Conservation (phyloP, 2,329 filamentous ascomycete species). For the Aureobasidium sp. region DNA sequence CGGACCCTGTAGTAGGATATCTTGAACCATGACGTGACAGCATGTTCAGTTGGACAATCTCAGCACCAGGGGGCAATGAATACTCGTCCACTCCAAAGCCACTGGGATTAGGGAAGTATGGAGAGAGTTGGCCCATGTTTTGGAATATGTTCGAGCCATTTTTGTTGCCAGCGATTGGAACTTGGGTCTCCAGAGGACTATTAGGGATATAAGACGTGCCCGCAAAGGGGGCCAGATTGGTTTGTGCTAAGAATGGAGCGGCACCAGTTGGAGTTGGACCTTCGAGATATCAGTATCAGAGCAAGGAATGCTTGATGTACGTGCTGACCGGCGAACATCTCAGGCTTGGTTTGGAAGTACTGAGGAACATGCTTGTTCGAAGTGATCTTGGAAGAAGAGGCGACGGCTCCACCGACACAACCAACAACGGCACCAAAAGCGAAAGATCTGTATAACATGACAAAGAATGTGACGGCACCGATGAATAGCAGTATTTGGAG, state of each 20-base stretch:
- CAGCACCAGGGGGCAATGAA: conserved; percentile 55
- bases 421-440: conserved; percentile 20
- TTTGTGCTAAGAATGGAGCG: conserved; percentile 63
- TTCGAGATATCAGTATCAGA: conserved; percentile 11
- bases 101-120: conserved; percentile 58
- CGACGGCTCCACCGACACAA: conserved; percentile 16
- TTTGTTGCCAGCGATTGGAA: conserved; percentile 53
- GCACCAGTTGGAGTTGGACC: conserved; percentile 63
- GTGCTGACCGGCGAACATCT: conserved; percentile 37
- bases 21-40: conserved; percentile 64
- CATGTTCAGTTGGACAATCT: conserved; percentile 64
- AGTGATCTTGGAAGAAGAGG: conserved; percentile 12
- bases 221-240: conserved; percentile 55
- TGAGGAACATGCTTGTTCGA: conserved; percentile 42
- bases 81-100: conserved; percentile 71
- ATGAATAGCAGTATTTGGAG: conserved; percentile 14
- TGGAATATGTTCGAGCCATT: conserved; percentile 60
- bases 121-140: conserved; percentile 59
- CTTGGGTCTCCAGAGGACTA: conserved; percentile 60
- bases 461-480: conserved; percentile 23
- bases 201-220: conserved; percentile 58
- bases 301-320: neutral
- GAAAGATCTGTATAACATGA: conserved; percentile 26
- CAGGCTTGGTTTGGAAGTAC: conserved; percentile 54
- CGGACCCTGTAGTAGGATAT: conserved; percentile 57